phyloP scores from a whole-genome alignment of 1,284 basidiomycete species.

The Ceratobasidium sp. region DNA sequence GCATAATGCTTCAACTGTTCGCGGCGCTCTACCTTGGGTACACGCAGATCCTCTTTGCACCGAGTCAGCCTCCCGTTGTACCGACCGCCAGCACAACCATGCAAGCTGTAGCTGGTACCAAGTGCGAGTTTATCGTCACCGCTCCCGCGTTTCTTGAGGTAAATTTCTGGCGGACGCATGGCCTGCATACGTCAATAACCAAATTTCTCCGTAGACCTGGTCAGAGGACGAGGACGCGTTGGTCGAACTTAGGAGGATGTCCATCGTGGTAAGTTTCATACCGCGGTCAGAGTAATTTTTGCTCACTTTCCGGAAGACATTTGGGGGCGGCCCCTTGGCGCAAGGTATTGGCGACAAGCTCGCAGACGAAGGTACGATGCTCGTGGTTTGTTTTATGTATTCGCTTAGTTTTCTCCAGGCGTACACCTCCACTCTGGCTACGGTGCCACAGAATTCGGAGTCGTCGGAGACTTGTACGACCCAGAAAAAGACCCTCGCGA shows the following conservation, averaged over 20 bases:
- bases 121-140: slow-evolving; percentile 22
- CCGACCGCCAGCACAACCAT: slow-evolving; percentile 45
- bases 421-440: neutral
- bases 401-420: neutral
- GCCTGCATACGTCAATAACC: too few species aligned
- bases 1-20: slow-evolving; percentile 1
- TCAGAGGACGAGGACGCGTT: slow-evolving; percentile 31
- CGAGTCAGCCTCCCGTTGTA: slow-evolving; percentile 26
- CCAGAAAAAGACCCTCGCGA: neutral
- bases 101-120: neutral
- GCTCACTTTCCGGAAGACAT: slow-evolving; percentile 30
- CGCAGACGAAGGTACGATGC: slow-evolving; percentile 8
- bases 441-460: slow-evolving; percentile 24
- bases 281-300: neutral
- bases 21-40: slow-evolving; percentile 1
- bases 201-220: slow-evolving; percentile 43
- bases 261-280: slow-evolving; percentile 40
- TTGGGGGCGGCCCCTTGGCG: slow-evolving; percentile 5
- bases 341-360: slow-evolving; percentile 12
- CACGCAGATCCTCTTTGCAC: slow-evolving; percentile 44
- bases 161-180: neutral
- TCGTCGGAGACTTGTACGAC: neutral
- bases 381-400: neutral
- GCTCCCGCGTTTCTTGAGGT: slow-evolving; percentile 47
- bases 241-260: slow-evolving; percentile 31